Evolutionary conservation across 345 rosid species (phyloP).

Genomic region (Eucalyptus curtisii): DNA sequence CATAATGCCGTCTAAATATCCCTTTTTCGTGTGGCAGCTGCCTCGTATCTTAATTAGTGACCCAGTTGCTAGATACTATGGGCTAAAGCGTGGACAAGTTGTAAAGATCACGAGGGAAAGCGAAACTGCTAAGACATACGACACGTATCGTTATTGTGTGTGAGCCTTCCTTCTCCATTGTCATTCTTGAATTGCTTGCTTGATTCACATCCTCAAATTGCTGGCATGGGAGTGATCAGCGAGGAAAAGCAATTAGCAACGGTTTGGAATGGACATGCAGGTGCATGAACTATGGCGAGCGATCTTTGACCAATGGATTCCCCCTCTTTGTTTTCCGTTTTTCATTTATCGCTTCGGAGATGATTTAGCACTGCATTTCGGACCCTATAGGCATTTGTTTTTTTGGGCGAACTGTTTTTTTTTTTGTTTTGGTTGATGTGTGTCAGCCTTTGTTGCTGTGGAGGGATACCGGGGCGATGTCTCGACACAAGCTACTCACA

Average conservation of each 20-base stretch:
- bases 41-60: slow-evolving; percentile 19
- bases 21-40: neutral
- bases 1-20: neutral
- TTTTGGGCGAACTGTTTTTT: neutral
- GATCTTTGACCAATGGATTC: neutral
- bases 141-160: slow-evolving; percentile 12
- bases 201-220: neutral
- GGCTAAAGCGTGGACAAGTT: slow-evolving; percentile 22
- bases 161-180: neutral
- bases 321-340: neutral
- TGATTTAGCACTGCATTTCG: neutral
- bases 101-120: slow-evolving; percentile 20
- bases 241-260: neutral
- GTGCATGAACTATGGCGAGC: neutral
- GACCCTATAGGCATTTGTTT: neutral
- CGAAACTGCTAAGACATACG: slow-evolving; percentile 18
- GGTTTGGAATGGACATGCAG: neutral
- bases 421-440: neutral
- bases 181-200: neutral
- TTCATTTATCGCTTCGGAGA: neutral
- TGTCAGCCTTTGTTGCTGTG: neutral
- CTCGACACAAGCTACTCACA: neutral
- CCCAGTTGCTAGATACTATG: slow-evolving; percentile 14
- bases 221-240: neutral
- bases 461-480: neutral